Evolutionary conservation across 495 filamentous ascomycete genomes (phyloP), one percentile per base, ranked within the genome.

Genomic region (Aspergillus ellipticus): DNA sequence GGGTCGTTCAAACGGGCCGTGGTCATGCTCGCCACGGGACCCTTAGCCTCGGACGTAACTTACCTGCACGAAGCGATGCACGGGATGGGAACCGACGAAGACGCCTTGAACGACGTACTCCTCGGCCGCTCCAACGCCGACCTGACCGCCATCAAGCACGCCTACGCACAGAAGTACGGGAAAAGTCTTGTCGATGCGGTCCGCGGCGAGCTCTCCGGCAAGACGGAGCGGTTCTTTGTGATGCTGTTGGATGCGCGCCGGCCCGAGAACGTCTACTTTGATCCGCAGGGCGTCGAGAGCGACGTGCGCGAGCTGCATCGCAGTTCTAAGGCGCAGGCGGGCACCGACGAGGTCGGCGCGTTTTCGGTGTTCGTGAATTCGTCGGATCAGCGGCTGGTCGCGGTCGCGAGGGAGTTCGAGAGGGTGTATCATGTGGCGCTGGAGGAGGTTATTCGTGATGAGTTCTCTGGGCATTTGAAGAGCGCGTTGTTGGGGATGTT

Each of bases 401-500:
- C 89, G 19, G 85, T 93, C 51, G 77, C 78, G 5, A 73, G 82
- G 29, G 77, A 79, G 7, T 96, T 91, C 53, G 72, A 80, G 46
- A 79, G 78, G 47, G 89, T 53, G 28, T 58, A 58, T 51, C 56
- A 58, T 46, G 49, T 19, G 15, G 19, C 43, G 8, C 50, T 58
- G 11, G 56, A 54, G 24, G 53, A 58, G 45, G 46, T 52, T 7
- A 49, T 58, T 51, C 46, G 47, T 42, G 56, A 58, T 68, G 86
- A 91, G 67, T 90, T 96, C 66, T 84, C 81, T 8, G 90, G 89
- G 1, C 90, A 94, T 64, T 91, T 94, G 87, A 80, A 89, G 68
- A 75, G 85, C 13, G 89, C 88, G 0, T 70, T 94, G 11, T 65
- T 88, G 21, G 82, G 78, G 45, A 85, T 91, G 65, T 67, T 94